Base-by-base conservation (phyloP, 768 basidiomycete genomes). In the Boletus vinaceobasis region DNA sequence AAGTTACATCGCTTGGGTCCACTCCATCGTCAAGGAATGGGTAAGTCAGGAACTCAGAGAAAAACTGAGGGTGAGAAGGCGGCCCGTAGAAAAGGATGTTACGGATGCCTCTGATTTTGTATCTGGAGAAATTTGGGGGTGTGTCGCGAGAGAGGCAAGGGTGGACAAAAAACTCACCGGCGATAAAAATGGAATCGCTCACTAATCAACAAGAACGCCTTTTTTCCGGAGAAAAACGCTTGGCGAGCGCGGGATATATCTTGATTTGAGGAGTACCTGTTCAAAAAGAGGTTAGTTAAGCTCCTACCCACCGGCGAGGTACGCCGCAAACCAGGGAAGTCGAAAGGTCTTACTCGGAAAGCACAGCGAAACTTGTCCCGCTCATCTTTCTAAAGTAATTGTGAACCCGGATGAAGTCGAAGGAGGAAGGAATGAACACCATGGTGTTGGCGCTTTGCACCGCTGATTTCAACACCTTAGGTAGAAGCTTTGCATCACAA, bases 111-210 rank as follows among this genome's bases (percentile, higher is more conserved):
- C 94, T 80, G 48, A 98, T 84, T 62, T 91, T 93, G 75, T 98
- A 98, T 53, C 93, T 92, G 64, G n/a, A 33, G 23, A 26, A 19
- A 5, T 17, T 52, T 43, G 10, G 29, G 19, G 49, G 21, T 55
- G 14, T 45, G 40, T 37, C n/a, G 39, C 29, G 19, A 43, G 50
- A 58, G 42, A 5, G 38, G n/a, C 8, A 49, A 29, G 15, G 21
- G 36, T 32, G 21, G 11, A 27, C 14, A 46, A 37, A 10, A 43
- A 26, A 68, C 76, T 42, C 42, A 86, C 88, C 93, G 78, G 59
- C 91, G 84, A 79, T 93, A 98, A 71, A 98, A 99, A 71, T 99
- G 95, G 78, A 98, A 98, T n/a, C 97, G 85, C 68, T 99, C 97
- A 63, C 90, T 96, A 65, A 98, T 77, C 58, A 98, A 78, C 31